Percentiles rank a stretch among this genome's conserved stretches.
phyloP scores from a whole-genome alignment of 352 stramenopile species.

The Blastocystis sp. region DNA sequence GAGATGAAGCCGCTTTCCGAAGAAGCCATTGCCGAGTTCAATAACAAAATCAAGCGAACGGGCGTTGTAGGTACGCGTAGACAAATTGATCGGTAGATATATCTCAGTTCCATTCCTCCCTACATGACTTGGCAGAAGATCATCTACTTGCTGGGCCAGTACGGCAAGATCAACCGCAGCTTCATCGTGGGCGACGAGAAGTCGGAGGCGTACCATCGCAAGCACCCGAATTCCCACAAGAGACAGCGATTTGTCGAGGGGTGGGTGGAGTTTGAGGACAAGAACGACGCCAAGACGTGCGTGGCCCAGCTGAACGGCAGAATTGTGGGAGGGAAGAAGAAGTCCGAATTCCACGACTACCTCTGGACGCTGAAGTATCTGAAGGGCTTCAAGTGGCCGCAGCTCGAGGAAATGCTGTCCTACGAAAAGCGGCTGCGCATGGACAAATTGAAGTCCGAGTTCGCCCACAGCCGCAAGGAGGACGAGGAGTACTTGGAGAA shows the following conservation, averaged over 20 bases:
- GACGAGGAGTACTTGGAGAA: slow-evolving; percentile 85
- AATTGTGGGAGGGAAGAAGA: slow-evolving; percentile 89
- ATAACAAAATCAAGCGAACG: slow-evolving; percentile 26
- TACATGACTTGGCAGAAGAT: slow-evolving; percentile 95
- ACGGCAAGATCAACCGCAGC: slow-evolving; percentile 89
- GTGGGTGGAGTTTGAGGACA: slow-evolving; percentile 97
- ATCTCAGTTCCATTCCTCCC: slow-evolving; percentile 91
- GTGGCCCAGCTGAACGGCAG: slow-evolving; percentile 90
- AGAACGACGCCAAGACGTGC: slow-evolving; percentile 91
- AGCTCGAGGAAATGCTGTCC: slow-evolving; percentile 94
- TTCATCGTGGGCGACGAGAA: slow-evolving; percentile 96
- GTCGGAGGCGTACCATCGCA: slow-evolving; percentile 85
- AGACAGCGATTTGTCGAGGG: slow-evolving; percentile 78
- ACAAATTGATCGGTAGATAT: slow-evolving; percentile 78
- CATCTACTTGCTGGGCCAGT: slow-evolving; percentile 87
- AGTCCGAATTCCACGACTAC: slow-evolving; percentile 93
- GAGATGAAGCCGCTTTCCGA: slow-evolving; percentile 35
- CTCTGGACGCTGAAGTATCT: slow-evolving; percentile 99
- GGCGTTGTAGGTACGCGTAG: slow-evolving; percentile 2
- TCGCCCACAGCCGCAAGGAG: slow-evolving; percentile 84
- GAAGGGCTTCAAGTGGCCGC: slow-evolving; percentile 95
- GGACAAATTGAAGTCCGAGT: slow-evolving; percentile 85
- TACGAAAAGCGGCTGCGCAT: slow-evolving; percentile 86
- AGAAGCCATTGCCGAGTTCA: slow-evolving; percentile 24
- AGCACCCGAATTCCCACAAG: slow-evolving; percentile 85